A percentile compares a stretch with the other conserved stretches of the same genome.
phyloP scores from a whole-genome alignment of 2,329 filamentous ascomycete genomes.

The Fusarium piperis region DNA sequence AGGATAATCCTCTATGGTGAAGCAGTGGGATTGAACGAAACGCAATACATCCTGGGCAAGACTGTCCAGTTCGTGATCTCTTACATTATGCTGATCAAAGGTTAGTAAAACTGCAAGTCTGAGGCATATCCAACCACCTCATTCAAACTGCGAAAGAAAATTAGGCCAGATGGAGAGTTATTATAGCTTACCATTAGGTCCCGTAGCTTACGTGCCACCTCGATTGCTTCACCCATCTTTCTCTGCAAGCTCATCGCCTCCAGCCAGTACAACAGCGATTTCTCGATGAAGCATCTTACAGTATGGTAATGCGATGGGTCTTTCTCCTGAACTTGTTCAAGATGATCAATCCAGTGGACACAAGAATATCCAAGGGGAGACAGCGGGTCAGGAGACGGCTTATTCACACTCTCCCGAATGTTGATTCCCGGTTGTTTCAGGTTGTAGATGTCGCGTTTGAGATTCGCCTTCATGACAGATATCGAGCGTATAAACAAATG shows the following conservation, averaged over 20 bases:
- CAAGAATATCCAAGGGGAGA: background rate
- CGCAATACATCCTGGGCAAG: background rate
- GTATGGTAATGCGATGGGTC: background rate
- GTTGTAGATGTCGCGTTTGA: background rate
- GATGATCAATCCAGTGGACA: background rate
- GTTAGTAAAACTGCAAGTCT: background rate
- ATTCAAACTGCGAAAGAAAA: background rate
- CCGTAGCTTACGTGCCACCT: accelerated
- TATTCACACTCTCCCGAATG: no score
- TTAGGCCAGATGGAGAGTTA: accelerated
- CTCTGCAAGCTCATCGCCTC: background rate
- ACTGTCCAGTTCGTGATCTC: background rate
- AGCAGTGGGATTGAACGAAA: background rate
- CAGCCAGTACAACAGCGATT: background rate
- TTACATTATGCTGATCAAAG: background rate
- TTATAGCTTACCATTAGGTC: background rate
- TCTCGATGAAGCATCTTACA: background rate
- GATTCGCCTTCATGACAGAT: background rate
- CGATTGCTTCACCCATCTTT: accelerated
- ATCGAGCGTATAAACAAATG: background rate
- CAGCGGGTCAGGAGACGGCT: background rate
- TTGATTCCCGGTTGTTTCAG: accelerated
- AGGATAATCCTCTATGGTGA: background rate
- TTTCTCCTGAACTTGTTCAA: background rate
- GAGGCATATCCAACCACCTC: background rate